Conservation (phyloP, 768 basidiomycete genomes). For the Cubamyces sp. region DNA sequence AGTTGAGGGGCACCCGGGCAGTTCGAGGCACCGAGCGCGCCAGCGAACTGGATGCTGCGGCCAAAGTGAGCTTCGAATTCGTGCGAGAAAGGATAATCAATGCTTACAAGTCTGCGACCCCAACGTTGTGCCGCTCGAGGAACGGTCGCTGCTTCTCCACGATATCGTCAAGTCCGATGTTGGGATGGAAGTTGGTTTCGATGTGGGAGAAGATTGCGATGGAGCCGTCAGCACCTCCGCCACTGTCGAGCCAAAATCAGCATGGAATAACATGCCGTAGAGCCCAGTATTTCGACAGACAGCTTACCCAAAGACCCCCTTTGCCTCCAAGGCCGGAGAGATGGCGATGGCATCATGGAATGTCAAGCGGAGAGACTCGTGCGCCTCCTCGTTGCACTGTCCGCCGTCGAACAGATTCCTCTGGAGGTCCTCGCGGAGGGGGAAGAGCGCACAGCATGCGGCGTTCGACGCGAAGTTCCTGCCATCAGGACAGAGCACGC, state of each 20-base stretch:
- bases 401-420: slow-evolving; percentile 34
- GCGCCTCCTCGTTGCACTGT: slow-evolving; percentile 36
- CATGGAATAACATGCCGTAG: no score
- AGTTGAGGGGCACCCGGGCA: slow-evolving; percentile 35
- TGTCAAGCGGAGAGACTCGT: slow-evolving; percentile 33
- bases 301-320: slow-evolving; percentile 21
- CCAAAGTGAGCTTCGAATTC: slow-evolving; percentile 4
- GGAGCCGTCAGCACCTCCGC: slow-evolving; percentile 48
- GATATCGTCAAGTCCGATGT: slow-evolving; percentile 44
- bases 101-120: slow-evolving; percentile 16
- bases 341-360: slow-evolving; percentile 35
- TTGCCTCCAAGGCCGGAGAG: slow-evolving; percentile 26
- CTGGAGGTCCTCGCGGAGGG: slow-evolving; percentile 38
- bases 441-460: slow-evolving; percentile 38
- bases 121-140: slow-evolving; percentile 16
- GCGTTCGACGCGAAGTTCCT: slow-evolving; percentile 35
- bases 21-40: slow-evolving; percentile 45
- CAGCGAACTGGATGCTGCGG: slow-evolving; percentile 48
- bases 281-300: neutral
- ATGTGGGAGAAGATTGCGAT: slow-evolving; percentile 47
- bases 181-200: slow-evolving; percentile 48
- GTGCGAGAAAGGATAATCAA: no score
- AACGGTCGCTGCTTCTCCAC: slow-evolving; percentile 17
- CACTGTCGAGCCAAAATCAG: slow-evolving; percentile 19
- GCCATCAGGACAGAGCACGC: slow-evolving; percentile 35